Base-by-base conservation (phyloP, 2,329 filamentous ascomycete species). In the Neopestalotiopsis sp. region DNA sequence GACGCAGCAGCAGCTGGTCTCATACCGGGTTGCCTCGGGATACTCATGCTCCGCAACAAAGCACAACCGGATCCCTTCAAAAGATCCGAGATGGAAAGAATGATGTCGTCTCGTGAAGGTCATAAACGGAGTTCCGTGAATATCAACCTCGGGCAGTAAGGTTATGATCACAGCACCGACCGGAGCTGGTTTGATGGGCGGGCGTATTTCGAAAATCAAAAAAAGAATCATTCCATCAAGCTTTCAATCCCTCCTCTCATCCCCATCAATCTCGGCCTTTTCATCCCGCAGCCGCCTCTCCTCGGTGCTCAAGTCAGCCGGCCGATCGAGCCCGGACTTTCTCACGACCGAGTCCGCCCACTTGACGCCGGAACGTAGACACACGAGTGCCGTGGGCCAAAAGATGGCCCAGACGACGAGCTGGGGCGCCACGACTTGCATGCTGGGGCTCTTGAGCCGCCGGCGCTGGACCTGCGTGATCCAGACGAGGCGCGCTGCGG, bases 371-470 rank as follows among this genome's bases (percentile, higher is more conserved):
- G 68, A 53, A 20, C 68, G 30, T 17, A 69, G 49, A 7, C 57
- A 66, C 6, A 61, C 53, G 34, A 67, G 61, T 13, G 65, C 68
- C 45, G 68, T 66, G 2, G 68, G 65, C 68, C 65, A 69, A 28
- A 69, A 69, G 61, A 69, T 66, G 49, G 68, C 68, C 68, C 65
- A 69, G 24, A 69, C 68, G 28, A 64, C 68, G 12, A 69, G 65
- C 61, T 69, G 68, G 28, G 65, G 66, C 28, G 40, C 59, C 40
- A 42, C 59, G 34, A 30, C 30, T 3, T 40, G 20, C 24, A 17
- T 20, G 24, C 24, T 28, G 7, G 9, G 61, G 28, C 42, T 20
- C 13, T 59, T 61, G 14, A 42, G 14, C 6, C 32, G 38, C 9
- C 65, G 65, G 6, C 65, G 53, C 5, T 61, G 53, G 5, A 59